Evolutionary conservation across 352 stramenopile genomes (phyloP), one percentile per base, ranked within the genome.

Genomic region (Halophytophthora polymorphica): DNA sequence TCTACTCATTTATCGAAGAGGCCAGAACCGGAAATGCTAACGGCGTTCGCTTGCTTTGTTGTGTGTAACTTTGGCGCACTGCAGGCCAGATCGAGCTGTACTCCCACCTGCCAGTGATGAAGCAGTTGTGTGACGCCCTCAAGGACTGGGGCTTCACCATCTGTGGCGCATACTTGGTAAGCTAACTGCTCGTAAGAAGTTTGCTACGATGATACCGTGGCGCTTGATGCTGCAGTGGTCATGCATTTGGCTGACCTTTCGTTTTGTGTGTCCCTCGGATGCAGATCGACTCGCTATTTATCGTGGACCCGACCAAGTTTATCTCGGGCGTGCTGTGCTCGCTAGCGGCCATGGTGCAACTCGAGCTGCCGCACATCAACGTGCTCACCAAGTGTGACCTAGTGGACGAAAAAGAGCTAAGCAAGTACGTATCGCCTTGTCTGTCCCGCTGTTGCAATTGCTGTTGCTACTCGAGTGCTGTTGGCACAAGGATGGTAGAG

Each of bases 301-400:
- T 96, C 58, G 83, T 89, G 25, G 96, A 99, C 66, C 89, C 97
- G 44, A 92, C 88, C 39, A 98, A 98, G 76, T 99, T 99, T 73
- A 97, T 99, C 49, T 98, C 96, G 12, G 96, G 96, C 13, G 85
- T 97, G 25, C 84, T 99, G 35, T 87, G 98, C 47, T 97, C 90
- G 39, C 85, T 98, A 5, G 98, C 95, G 48, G 91, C 96, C 15
- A 99, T 99, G 97, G 79, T 99, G 14, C 93, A 98, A 50, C 79
- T 99, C n/a, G 96, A 99, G 61, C 81, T 99, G 25, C 96, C 97
- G 13, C 85, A 96, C 57, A 89, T 97, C 28, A 97, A 97, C 61
- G 86, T 96, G 28, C 69, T 97, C 11, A 96, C 90, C 21, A 97
- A 97, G 64, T 96, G 85, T 55, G 90, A 97, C 53, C 57, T 97